A percentile compares a stretch with the other conserved stretches of the same genome.
Evolutionary conservation across 1,139 yeast species (phyloP).

Genomic region (Nakaseomyces sp.): DNA sequence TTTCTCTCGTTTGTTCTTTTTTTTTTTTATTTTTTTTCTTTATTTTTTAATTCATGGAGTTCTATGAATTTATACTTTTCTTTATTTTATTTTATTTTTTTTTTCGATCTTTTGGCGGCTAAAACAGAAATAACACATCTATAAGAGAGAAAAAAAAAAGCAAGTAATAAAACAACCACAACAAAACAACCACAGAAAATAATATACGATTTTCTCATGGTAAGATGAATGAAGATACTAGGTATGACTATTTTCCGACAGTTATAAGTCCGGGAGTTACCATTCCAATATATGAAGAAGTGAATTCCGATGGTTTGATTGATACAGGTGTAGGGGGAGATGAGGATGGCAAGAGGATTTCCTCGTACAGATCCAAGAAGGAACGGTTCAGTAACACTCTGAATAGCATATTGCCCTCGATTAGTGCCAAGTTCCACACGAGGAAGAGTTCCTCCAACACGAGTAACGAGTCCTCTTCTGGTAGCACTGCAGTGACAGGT

Average conservation of each 20-base stretch:
- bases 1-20: no score
- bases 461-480: background rate
- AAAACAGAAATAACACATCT: no score
- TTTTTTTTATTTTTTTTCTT: no score
- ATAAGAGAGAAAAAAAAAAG: no score
- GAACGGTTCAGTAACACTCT: constrained; percentile 14
- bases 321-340: background rate
- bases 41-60: no score
- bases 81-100: no score
- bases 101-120: no score
- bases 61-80: no score
- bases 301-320: no score
- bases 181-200: no score
- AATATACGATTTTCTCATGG: no score
- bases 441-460: constrained; percentile 10
- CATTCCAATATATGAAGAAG: constrained; percentile 20
- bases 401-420: constrained; percentile 14
- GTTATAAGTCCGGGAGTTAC: constrained; percentile 23
- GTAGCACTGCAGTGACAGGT: constrained; percentile 3
- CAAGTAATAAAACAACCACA: no score
- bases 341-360: constrained; percentile 2
- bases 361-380: constrained; percentile 12
- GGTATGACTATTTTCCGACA: constrained; percentile 18
- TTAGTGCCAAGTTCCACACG: constrained; percentile 16
- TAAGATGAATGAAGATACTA: background rate